phyloP scores from a whole-genome alignment of 2,329 filamentous ascomycete genomes.

The Colletotrichum chrysophilum region DNA sequence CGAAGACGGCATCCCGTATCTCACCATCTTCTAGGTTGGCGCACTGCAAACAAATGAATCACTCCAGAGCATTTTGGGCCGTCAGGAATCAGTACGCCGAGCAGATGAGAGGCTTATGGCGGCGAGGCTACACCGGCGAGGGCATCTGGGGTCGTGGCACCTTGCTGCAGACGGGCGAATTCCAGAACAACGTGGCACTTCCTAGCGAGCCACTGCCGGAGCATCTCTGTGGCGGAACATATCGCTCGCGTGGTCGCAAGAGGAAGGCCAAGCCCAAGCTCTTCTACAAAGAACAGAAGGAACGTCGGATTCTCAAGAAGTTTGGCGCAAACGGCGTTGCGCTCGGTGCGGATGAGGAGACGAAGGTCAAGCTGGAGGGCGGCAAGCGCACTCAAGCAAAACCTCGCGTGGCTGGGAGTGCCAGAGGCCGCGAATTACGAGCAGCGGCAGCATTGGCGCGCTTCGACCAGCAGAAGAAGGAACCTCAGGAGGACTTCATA shows the following conservation, averaged over 20 bases:
- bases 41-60: slow-evolving; percentile 92
- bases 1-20: background rate
- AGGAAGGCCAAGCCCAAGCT: slow-evolving; percentile 62
- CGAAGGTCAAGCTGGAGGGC: slow-evolving; percentile 70
- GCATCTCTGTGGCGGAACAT: slow-evolving; percentile 84
- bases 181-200: slow-evolving; percentile 56
- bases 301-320: slow-evolving; percentile 74
- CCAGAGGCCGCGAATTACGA: slow-evolving; percentile 74
- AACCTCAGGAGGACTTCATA: slow-evolving; percentile 42
- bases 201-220: slow-evolving; percentile 66
- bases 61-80: slow-evolving; percentile 80
- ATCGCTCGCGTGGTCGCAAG: slow-evolving; percentile 59
- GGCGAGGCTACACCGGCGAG: slow-evolving; percentile 75
- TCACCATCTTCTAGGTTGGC: slow-evolving; percentile 60
- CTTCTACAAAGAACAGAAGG: slow-evolving; percentile 75
- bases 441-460: slow-evolving; percentile 79
- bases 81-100: slow-evolving; percentile 76
- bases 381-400: slow-evolving; percentile 68
- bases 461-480: slow-evolving; percentile 66
- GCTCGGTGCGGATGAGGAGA: slow-evolving; percentile 71
- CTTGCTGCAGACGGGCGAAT: slow-evolving; percentile 64
- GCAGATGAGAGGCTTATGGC: slow-evolving; percentile 75
- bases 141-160: slow-evolving; percentile 82
- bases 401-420: slow-evolving; percentile 77
- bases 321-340: slow-evolving; percentile 75